Base-by-base conservation (phyloP, 371 early-diverging fungal genomes). In the Mycotypha africana region DNA sequence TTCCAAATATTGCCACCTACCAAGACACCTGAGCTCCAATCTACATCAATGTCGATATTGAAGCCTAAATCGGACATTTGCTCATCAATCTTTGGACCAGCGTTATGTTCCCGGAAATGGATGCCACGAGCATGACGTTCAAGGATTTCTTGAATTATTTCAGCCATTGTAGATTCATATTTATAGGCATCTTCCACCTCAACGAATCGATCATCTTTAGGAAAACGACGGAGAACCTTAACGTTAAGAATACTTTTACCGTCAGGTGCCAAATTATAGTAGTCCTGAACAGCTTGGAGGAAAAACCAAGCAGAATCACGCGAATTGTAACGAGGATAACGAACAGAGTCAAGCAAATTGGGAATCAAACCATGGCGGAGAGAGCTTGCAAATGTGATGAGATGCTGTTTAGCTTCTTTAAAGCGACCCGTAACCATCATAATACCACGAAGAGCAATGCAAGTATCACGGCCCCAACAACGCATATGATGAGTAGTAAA, bases 241-340 rank as follows among this genome's bases (percentile, higher is more conserved):
- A 62, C 72, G 11, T 82, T 51, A 33, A 98, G 63, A 40, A 98
- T 85, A 1, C 54, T 73, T 4, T 74, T 42, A 1, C 96, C 96
- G 37, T 94, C 88, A 1, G 91, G 87, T 6, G 70, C 73, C 15
- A 72, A 44, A 2, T 67, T 58, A 55, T 90, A 93, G 52, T 98
- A 98, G 35, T 88, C 80, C 45, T 92, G 92, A 14, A 97, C 82
- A 0, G 89, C 78, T 53, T 92, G 89, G 48, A 94, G 65, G 79
- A 90, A 97, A 79, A 86, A 98, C 97, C 98, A 98, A 0, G 88
- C 84, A 3, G 98, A 92, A 62, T 98, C 97, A 20, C 97, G 82
- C 2, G 95, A 92, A 61, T 98, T 98, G 67, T 94, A 98, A 2
- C 98, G 76, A 19, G 97, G 95, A 19, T 64, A 62, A 11, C 89